These are phyloP conservation scores for Terana coerulea DNA, from an alignment of 768 basidiomycete genomes.

Conservation along the genomic window DNA sequence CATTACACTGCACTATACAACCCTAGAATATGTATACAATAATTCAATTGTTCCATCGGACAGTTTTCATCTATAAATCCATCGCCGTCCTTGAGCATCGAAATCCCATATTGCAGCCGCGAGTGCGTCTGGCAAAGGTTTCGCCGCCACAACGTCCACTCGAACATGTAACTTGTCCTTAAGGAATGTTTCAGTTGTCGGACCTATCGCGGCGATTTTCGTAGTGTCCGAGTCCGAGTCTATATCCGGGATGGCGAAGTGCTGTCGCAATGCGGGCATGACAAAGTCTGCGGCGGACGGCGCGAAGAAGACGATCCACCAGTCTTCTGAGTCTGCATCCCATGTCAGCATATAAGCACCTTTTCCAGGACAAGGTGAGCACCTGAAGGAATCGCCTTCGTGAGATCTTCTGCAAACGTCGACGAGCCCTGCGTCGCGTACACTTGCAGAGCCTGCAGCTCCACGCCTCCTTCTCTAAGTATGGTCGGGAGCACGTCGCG, in stretches of 20 bases:
- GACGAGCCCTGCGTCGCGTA: slow-evolving; percentile 64
- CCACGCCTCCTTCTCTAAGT: slow-evolving; percentile 41
- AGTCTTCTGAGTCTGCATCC: slow-evolving; percentile 19
- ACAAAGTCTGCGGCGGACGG: slow-evolving; percentile 66
- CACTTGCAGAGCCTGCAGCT: slow-evolving; percentile 53
- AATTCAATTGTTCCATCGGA: too few species aligned
- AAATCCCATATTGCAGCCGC: slow-evolving; percentile 25
- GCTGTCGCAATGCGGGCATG: slow-evolving; percentile 42
- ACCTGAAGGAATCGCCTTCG: slow-evolving; percentile 2
- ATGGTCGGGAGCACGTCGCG: slow-evolving; percentile 58
- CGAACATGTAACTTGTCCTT: slow-evolving; percentile 37
- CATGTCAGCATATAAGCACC: background rate
- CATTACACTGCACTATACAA: too few species aligned
- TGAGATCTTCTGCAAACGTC: slow-evolving; percentile 44
- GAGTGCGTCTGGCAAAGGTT: slow-evolving; percentile 55
- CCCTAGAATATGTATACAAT: too few species aligned
- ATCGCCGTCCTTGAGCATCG: slow-evolving; percentile 3
- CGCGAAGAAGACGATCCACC: slow-evolving; percentile 78
- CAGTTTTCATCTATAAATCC: too few species aligned
- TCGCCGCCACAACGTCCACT: slow-evolving; percentile 54
- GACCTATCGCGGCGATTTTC: slow-evolving; percentile 61
- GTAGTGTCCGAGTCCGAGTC: slow-evolving; percentile 2
- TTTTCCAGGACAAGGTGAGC: background rate
- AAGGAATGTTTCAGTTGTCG: slow-evolving; percentile 56
- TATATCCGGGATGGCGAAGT: slow-evolving; percentile 38